These are phyloP conservation scores for Fagopyrum homotropicum DNA, from an alignment of 148 eudicot species.

Conservation along the genomic window DNA sequence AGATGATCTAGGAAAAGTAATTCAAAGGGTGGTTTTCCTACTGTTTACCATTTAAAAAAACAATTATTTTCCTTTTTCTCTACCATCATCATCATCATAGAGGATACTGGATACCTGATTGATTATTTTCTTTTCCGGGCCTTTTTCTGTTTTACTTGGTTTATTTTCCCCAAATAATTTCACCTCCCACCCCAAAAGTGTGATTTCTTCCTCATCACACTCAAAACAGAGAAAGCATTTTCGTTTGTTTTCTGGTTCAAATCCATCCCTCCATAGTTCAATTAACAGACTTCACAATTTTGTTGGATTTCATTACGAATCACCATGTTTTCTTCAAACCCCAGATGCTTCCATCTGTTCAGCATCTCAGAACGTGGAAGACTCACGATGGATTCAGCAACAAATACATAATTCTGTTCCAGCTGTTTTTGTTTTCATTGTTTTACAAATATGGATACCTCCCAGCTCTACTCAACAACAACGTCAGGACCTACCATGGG, in stretches of 20 bases:
- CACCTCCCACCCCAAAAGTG: not conserved
- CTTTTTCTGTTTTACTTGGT: not conserved
- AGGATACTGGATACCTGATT: constrained; percentile 7
- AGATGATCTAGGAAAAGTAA: too few relatives aligned
- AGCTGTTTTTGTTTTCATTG: not conserved
- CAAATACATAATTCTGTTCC: not conserved
- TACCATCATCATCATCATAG: not conserved
- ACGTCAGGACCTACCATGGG: not conserved
- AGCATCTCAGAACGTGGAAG: not conserved
- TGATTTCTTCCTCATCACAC: not conserved
- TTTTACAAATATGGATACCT: not conserved
- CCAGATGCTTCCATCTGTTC: not conserved
- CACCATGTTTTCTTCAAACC: not conserved
- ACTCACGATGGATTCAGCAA: not conserved
- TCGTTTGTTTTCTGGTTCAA: not conserved
- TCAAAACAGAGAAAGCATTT: not conserved
- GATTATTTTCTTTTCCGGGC: not conserved
- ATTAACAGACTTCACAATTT: not conserved
- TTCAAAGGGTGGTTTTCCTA: too few relatives aligned
- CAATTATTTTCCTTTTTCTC: not conserved
- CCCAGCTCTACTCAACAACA: not conserved
- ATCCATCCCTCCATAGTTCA: not conserved
- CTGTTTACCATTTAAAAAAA: not conserved
- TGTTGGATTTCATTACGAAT: not conserved
- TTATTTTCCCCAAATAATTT: constrained; percentile 5